Evolutionary conservation across 257 asterid species (phyloP).

Genomic region (Avicennia marina): DNA sequence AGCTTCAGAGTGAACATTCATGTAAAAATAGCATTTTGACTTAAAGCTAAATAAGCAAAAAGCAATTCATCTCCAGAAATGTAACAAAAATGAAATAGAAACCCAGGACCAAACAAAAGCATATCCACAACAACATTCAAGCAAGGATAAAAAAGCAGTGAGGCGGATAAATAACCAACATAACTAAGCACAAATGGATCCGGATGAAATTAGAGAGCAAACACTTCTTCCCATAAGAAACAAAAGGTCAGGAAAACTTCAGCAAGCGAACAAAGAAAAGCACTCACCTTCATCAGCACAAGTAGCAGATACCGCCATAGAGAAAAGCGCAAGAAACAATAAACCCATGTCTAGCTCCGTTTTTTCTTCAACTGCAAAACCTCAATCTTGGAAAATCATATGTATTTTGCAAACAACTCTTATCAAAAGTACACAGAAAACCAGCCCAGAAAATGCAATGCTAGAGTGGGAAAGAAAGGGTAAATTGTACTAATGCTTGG

Average conservation of each 20-base stretch:
- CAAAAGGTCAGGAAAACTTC: neutral
- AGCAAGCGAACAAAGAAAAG: constrained; percentile 6
- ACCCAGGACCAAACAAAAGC: neutral
- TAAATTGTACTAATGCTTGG: too few species aligned
- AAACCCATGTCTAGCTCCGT: constrained; percentile 41
- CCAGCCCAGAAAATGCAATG: constrained; percentile 13
- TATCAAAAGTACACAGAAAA: neutral
- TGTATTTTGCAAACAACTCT: too few species aligned
- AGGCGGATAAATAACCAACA: neutral
- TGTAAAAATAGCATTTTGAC: too few species aligned
- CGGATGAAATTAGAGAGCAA: neutral
- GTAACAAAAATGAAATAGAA: neutral
- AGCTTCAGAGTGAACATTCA: too few species aligned
- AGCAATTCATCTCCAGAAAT: neutral
- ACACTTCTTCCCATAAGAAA: neutral
- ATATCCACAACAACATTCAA: neutral
- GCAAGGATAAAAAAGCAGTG: neutral
- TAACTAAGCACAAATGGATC: neutral
- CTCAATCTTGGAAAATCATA: constrained; percentile 23
- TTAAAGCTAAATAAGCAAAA: neutral
- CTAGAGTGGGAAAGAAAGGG: neutral
- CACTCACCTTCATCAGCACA: constrained; percentile 60
- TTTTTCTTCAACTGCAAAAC: constrained; percentile 30
- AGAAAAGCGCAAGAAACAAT: constrained; percentile 29
- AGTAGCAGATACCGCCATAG: constrained; percentile 35